These are phyloP conservation scores for Nepenthes alata DNA, from an alignment of 179 eudicot species.

Conservation along the genomic window DNA sequence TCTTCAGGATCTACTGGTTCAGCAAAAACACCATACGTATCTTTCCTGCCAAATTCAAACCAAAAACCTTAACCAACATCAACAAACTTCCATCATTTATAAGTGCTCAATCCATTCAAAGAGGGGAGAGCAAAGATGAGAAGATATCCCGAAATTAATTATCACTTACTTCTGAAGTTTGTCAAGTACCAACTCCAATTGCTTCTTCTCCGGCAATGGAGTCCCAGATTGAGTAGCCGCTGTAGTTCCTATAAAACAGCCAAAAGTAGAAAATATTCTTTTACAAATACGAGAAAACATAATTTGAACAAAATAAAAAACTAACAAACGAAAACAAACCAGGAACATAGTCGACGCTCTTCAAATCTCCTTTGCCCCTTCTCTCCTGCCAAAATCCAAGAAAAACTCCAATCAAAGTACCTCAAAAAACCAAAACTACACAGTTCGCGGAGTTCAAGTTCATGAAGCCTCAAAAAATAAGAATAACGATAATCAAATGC, in stretches of 20 bases:
- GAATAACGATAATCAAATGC: neutral
- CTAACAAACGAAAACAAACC: conserved; percentile 25
- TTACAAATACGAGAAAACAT: neutral
- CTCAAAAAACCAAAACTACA: neutral
- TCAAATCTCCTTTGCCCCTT: conserved; percentile 26
- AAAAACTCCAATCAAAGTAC: conserved; percentile 6
- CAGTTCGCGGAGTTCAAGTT: neutral
- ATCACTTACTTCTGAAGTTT: conserved; percentile 76
- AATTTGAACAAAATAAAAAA: neutral
- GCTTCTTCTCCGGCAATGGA: conserved; percentile 73
- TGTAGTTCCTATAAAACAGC: conserved; percentile 26
- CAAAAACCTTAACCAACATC: neutral
- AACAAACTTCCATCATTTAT: neutral
- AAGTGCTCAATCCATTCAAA: neutral
- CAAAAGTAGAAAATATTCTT: conserved; percentile 2
- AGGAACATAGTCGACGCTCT: conserved; percentile 33
- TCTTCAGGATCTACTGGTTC: conserved; percentile 98
- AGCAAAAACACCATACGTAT: conserved; percentile 83
- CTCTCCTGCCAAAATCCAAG: conserved; percentile 42
- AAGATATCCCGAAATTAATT: neutral
- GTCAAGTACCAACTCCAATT: conserved; percentile 71
- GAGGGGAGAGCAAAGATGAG: neutral
- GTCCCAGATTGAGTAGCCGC: conserved; percentile 10
- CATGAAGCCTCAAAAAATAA: neutral
- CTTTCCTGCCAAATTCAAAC: conserved; percentile 73